Evolutionary conservation across 441 rosid genomes (phyloP).

Genomic region (Erodium trifolium): DNA sequence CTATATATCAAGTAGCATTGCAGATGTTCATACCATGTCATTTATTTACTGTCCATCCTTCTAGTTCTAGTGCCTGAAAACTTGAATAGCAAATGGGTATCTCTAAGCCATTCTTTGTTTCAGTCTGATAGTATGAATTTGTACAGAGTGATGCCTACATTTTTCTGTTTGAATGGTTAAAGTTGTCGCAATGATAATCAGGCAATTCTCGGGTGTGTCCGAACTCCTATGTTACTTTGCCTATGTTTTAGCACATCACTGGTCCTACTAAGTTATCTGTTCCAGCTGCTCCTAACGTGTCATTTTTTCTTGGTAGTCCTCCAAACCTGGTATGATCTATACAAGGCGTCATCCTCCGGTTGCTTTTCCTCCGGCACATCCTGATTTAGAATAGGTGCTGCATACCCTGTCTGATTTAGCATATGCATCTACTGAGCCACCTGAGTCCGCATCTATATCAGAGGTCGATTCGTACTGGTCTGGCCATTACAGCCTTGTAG

Average conservation of each 20-base stretch:
- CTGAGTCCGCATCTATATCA: no score
- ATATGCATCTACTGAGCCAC: no score
- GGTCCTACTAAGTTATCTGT: no score
- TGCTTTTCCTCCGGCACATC: no score
- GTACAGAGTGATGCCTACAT: neutral
- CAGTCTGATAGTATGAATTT: neutral
- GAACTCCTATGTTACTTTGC: no score
- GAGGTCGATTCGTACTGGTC: neutral
- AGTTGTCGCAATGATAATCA: neutral
- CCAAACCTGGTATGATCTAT: no score
- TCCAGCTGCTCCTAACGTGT: no score
- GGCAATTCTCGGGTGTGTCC: neutral
- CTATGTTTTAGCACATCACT: no score
- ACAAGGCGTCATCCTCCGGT: no score
- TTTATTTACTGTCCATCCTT: neutral
- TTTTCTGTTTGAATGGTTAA: neutral
- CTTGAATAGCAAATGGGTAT: neutral
- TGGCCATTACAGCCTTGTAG: slow-evolving; percentile 1
- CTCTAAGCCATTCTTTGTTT: neutral
- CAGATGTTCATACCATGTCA: neutral
- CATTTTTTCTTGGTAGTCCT: no score
- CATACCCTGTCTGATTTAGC: no score
- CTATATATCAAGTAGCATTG: slow-evolving; percentile 1
- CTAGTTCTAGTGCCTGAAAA: neutral
- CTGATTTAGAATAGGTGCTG: no score